Evolutionary conservation across 179 eudicot genomes (phyloP).

Genomic region (Camellia oleifera): DNA sequence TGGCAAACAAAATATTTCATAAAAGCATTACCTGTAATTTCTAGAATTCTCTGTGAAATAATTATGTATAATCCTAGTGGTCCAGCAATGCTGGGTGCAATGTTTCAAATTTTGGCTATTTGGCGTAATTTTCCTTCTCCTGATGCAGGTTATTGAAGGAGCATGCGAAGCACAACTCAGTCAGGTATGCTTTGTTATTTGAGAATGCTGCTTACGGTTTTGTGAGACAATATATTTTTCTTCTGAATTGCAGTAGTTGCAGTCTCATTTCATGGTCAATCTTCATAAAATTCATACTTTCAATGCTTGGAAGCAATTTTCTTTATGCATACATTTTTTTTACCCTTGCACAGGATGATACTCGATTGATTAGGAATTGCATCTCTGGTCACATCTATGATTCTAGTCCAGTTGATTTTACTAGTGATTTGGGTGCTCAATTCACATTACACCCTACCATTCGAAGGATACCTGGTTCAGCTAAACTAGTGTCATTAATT

Average conservation of each 20-base stretch:
- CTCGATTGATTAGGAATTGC: conserved; percentile 45
- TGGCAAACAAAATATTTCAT: neutral
- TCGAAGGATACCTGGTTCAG: conserved; percentile 48
- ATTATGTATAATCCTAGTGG: neutral
- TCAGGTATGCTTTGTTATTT: conserved; percentile 33
- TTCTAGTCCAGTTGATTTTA: conserved; percentile 54
- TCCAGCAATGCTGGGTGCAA: neutral
- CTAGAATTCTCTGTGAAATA: neutral
- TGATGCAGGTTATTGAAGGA: conserved; percentile 54
- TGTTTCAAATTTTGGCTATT: neutral
- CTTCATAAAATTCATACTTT: neutral
- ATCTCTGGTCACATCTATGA: conserved; percentile 59
- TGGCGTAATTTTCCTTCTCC: neutral
- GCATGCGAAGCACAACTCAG: conserved; percentile 42
- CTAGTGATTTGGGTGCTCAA: conserved; percentile 47
- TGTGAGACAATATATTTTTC: neutral
- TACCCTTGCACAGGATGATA: conserved; percentile 45
- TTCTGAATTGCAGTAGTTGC: neutral
- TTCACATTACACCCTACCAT: conserved; percentile 41
- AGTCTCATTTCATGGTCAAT: neutral
- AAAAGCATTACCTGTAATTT: neutral
- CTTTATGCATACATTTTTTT: neutral
- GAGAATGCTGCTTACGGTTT: neutral
- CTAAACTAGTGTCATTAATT: conserved; percentile 42
- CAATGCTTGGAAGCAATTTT: neutral